phyloP scores from a whole-genome alignment of 2,329 filamentous ascomycete species.

The Phoma sp. region DNA sequence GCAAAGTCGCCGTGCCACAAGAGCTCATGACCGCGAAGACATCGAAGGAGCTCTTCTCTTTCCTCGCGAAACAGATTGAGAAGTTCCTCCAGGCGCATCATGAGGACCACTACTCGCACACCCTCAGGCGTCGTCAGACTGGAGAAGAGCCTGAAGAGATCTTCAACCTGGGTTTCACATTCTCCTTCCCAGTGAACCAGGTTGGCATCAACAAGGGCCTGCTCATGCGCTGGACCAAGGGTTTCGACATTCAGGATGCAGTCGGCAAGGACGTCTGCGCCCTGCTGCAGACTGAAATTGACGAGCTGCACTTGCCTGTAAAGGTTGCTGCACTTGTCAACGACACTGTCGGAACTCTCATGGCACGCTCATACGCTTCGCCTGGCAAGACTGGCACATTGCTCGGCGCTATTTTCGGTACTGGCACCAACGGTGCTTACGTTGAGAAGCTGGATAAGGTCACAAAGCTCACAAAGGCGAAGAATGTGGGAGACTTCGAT shows the following conservation, averaged over 20 bases:
- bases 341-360: slow-evolving; percentile 95
- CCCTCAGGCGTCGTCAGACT: slow-evolving; percentile 66
- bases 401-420: slow-evolving; percentile 96
- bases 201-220: slow-evolving; percentile 93
- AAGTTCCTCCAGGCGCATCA: slow-evolving; percentile 86
- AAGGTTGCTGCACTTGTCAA: slow-evolving; percentile 96
- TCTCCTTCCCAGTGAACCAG: slow-evolving; percentile 96
- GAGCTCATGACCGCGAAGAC: slow-evolving; percentile 90
- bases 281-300: slow-evolving; percentile 86
- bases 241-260: slow-evolving; percentile 94
- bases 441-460: slow-evolving; percentile 89
- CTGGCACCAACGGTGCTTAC: slow-evolving; percentile 96
- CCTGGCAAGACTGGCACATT: slow-evolving; percentile 85
- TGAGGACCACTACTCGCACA: slow-evolving; percentile 81
- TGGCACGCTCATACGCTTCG: slow-evolving; percentile 95
- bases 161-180: slow-evolving; percentile 97
- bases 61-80: slow-evolving; percentile 92
- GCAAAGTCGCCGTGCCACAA: slow-evolving; percentile 88
- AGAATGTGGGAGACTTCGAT: slow-evolving; percentile 68
- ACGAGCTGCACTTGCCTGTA: slow-evolving; percentile 83
- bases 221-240: slow-evolving; percentile 97
- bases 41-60: slow-evolving; percentile 85
- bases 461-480: slow-evolving; percentile 68
- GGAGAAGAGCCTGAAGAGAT: slow-evolving; percentile 72
- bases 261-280: slow-evolving; percentile 94